phyloP scores from a whole-genome alignment of 176 grass and related monocot species.

The Panicum miliaceum region DNA sequence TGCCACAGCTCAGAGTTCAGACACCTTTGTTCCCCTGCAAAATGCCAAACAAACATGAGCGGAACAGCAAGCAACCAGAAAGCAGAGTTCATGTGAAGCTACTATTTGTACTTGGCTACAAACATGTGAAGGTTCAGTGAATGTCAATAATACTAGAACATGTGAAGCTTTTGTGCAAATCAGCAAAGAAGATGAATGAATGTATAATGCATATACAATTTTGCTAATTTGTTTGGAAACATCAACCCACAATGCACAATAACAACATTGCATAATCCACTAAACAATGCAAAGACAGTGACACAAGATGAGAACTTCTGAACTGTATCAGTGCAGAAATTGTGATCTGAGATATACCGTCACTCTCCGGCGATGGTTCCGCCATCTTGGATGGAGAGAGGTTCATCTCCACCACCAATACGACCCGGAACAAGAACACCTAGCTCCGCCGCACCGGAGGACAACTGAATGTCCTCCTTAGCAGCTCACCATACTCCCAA shows the following conservation, averaged over 20 bases:
- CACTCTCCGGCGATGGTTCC: constrained; percentile 44
- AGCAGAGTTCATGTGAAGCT: constrained; percentile 56
- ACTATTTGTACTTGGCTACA: constrained; percentile 50
- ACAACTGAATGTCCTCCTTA: constrained; percentile 15
- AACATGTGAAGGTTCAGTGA: constrained; percentile 40
- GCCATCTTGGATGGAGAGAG: constrained; percentile 51
- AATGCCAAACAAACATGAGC: constrained; percentile 61
- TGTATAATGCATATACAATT: constrained; percentile 8
- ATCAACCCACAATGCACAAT: constrained; percentile 12
- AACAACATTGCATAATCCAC: background rate
- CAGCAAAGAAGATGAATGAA: background rate
- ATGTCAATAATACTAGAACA: constrained; percentile 42
- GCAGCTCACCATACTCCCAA: constrained; percentile 1
- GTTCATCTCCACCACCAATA: constrained; percentile 42
- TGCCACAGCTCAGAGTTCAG: constrained; percentile 99
- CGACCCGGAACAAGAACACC: background rate
- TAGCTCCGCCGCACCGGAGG: background rate
- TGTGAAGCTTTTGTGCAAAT: constrained; percentile 24
- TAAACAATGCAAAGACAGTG: background rate
- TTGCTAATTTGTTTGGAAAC: constrained; percentile 5
- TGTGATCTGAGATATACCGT: constrained; percentile 35
- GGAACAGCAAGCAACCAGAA: constrained; percentile 44
- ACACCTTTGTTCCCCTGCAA: constrained; percentile 92
- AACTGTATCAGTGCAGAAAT: constrained; percentile 19
- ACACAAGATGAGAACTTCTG: background rate